Evolutionary conservation across 225 moss, liverwort and hornwort genomes (phyloP), one percentile per base, ranked within the genome.

Genomic region (Anthoceros angustus): DNA sequence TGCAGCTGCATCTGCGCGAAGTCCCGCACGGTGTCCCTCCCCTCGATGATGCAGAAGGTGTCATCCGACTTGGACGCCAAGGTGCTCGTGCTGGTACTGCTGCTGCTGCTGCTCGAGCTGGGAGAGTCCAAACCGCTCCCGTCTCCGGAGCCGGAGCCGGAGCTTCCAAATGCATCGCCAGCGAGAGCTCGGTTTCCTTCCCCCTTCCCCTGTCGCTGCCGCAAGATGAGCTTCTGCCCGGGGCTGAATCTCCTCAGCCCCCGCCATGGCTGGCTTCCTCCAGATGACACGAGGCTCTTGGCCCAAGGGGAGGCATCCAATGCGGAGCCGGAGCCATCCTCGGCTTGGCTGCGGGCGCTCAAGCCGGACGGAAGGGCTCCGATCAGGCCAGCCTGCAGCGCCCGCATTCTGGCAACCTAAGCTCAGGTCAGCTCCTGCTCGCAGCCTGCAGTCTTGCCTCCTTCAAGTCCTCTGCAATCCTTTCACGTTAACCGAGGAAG

Each of bases 1-100:
- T 95, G 85, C 66, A 95, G 80, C 74, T 90, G 86, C 94, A 95
- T 84, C 24, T 80, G 82, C 32, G 94, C 91, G 72, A 95, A 95
- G 72, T 95, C 94, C 45, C 83, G 76, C 42, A 95, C 94, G 14
- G 94, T 90, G 39, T 90, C 90, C 61, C 94, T 81, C 9, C 94
- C 94, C 68, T 95, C 94, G 67, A 95, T 95, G 12, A 95, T 95
- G 65, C 94, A 95, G 62, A 95, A 90, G 43, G 64, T 70, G 14
- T 55, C 55, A 5, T 55, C 55, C 55, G 14, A 55, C 55, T 55
- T 55, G 18, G n/a, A 7, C 55, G 55, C 55, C 55, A 23, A 55
- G 55, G 55, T 55, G 55, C 55, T 55, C n/a, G 55, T 55, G 55
- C 55, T 55, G 5, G 55, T 18, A 55, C 32, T 32, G 32, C 32